Percentiles rank a stretch among this genome's conserved stretches.
phyloP scores from a whole-genome alignment of 2,329 filamentous ascomycete genomes.

The Coniochaeta sp. region DNA sequence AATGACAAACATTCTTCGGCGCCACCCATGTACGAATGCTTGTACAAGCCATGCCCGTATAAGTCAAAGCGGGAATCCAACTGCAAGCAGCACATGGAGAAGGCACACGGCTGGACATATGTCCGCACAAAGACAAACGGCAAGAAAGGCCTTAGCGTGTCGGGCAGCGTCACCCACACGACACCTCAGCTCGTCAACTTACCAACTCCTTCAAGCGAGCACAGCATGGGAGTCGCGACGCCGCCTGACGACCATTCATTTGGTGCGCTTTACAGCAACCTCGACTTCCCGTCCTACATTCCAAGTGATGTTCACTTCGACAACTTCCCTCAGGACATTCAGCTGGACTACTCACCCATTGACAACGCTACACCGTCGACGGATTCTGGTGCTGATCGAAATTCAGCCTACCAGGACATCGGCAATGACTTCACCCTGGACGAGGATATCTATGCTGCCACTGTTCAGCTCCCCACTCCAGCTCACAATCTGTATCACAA shows the following conservation, averaged over 20 bases:
- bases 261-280: conserved; percentile 16
- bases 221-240: conserved; percentile 47
- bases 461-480: conserved; percentile 48
- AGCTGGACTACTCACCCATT: conserved; percentile 34
- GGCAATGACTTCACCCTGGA: conserved; percentile 53
- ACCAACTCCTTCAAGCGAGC: conserved; percentile 53
- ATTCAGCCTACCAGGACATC: conserved; percentile 52
- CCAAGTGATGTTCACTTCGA: conserved; percentile 37
- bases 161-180: conserved; percentile 37
- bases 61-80: conserved; percentile 83
- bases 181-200: conserved; percentile 55
- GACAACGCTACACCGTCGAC: conserved; percentile 45
- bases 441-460: conserved; percentile 55
- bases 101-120: conserved; percentile 66
- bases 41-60: conserved; percentile 79
- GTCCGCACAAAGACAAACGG: conserved; percentile 80
- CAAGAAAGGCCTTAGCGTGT: conserved; percentile 40
- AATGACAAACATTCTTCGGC: conserved; percentile 89
- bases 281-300: conserved; percentile 43
- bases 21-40: conserved; percentile 76
- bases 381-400: conserved; percentile 33
- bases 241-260: conserved; percentile 41
- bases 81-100: conserved; percentile 84
- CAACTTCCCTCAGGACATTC: conserved; percentile 29
- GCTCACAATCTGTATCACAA: conserved; percentile 35